Conservation (phyloP, 2,329 filamentous ascomycete species). For the Stachybotrys echinatus region DNA sequence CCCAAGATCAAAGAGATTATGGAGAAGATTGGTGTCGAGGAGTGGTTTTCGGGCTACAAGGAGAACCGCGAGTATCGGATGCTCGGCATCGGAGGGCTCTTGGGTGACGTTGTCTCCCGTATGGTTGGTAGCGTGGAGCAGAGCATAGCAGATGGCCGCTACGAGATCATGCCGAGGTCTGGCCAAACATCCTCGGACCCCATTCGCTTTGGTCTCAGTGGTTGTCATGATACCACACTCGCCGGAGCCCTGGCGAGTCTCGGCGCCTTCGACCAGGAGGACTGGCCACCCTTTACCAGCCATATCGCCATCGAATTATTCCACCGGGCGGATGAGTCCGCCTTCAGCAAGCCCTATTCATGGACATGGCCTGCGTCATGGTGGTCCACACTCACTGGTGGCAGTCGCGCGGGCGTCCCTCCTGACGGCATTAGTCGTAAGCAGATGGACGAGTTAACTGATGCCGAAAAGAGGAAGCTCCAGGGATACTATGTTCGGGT, state of each 20-base stretch:
- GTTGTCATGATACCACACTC: slow-evolving; percentile 91
- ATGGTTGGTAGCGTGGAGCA: slow-evolving; percentile 64
- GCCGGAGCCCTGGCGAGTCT: slow-evolving; percentile 72
- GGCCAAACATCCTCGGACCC: slow-evolving; percentile 26
- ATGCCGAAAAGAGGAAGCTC: slow-evolving; percentile 53
- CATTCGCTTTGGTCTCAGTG: slow-evolving; percentile 73
- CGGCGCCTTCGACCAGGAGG: slow-evolving; percentile 66
- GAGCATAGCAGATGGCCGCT: slow-evolving; percentile 46
- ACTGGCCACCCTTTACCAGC: slow-evolving; percentile 91
- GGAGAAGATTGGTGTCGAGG: slow-evolving; percentile 73
- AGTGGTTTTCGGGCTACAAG: slow-evolving; percentile 86
- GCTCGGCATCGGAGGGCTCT: slow-evolving; percentile 77
- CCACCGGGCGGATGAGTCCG: slow-evolving; percentile 39
- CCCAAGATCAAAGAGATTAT: slow-evolving; percentile 62
- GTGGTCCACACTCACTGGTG: slow-evolving; percentile 14
- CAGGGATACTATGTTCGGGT: slow-evolving; percentile 82
- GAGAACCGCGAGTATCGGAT: slow-evolving; percentile 84
- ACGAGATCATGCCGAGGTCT: slow-evolving; percentile 36
- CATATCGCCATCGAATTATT: slow-evolving; percentile 92
- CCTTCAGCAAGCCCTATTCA: slow-evolving; percentile 8
- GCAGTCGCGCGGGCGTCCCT: slow-evolving; percentile 18
- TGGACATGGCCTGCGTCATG: slow-evolving; percentile 11
- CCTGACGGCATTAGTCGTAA: slow-evolving; percentile 54
- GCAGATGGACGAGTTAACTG: slow-evolving; percentile 47
- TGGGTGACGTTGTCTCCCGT: slow-evolving; percentile 75